Evolutionary conservation across 495 filamentous ascomycete species (phyloP), one percentile per base, ranked within the genome.

Genomic region (Rostrohypoxylon terebratum): DNA sequence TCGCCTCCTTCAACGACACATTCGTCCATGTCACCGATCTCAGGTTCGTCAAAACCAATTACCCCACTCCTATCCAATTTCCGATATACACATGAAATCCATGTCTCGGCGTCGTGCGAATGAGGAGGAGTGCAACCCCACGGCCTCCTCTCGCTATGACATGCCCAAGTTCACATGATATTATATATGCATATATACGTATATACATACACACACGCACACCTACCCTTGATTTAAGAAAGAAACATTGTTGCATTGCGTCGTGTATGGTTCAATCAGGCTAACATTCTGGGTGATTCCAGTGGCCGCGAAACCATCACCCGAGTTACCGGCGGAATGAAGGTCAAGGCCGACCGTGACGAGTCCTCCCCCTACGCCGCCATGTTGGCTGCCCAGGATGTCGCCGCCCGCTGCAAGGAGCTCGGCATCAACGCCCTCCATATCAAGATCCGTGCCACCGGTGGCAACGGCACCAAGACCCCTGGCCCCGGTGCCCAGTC

Each of bases 1-100:
- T 98, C 86, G 96, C 96, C 76, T 96, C 92, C 71, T 97, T 98
- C 92, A 98, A 81, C 72, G 77, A 79, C 61, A 81, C 81, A 59
- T 96, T 96, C 91, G 94, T 98, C 83, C 96, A 99, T 87, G 93
- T 98, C 80, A 98, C 96, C 87, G 96, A 98, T 95, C 93, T 99
- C 81, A 90, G 87, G 92, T 96, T 83, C 84, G 92, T 94, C 77
- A 79, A 72, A 78, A 42, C 53, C 16, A 59, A 77, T 25, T 48
- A 55, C 18, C 20, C 28, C 8, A 48, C 20, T 21, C 1, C 45
- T 4, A 28, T 28, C 11, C 23, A 67, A 64, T 47, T 51, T 58
- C 44, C 59, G 23, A 45, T 31, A 42, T 53, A 59, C 53, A 59
- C 1, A 55, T 36, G 20, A 55, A 34, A 33, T 31, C 61, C 50